Evolutionary conservation across 1,284 basidiomycete species (phyloP), one percentile per base, ranked within the genome.

Genomic region (Pyrrhoderma lamaoense): DNA sequence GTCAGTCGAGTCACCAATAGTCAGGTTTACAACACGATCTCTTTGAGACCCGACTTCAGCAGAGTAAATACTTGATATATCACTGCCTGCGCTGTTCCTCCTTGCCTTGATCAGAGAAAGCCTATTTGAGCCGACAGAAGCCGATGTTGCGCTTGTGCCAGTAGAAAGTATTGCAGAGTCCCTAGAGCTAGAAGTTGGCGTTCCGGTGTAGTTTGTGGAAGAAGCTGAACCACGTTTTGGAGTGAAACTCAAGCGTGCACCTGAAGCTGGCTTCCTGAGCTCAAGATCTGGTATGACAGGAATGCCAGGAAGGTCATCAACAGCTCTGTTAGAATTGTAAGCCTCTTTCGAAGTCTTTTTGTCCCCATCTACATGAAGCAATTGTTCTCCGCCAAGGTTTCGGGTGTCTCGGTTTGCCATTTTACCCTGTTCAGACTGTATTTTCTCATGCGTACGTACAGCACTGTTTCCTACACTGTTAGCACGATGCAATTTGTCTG

Each of bases 201-300:
- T 82, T 65, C 81, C 83, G 8, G 83, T 79, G 66, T 89, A 85
- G 45, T 80, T 92, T 22, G 91, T 88, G 1, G 92, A 94, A 2
- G 90, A 93, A 19, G 85, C 81, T 11, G 93, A 95, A 52, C 86
- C 86, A 49, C 91, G 85, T 67, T 95, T 94, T 23, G 80, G 76
- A 21, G 79, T 83, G 65, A 86, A 82, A 63, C 83, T 89, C 46
- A 82, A 72, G 50, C 86, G 77, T 50, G 77, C 70, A 60, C 72
- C 71, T 9, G 75, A 71, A 39, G 69, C 65, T 40, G 74, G 63
- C 66, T 85, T 88, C 71, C 79, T 85, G 8, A 25, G 22, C 19
- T 55, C 53, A 19, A 14, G 18, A 14, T 55, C 53, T 19, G 21
- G 34, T 27, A 36, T 44, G 8, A 18, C 8, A 21, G 18, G 21